phyloP scores from a whole-genome alignment of 129 eudicot genomes.

The Artemisia annua region DNA sequence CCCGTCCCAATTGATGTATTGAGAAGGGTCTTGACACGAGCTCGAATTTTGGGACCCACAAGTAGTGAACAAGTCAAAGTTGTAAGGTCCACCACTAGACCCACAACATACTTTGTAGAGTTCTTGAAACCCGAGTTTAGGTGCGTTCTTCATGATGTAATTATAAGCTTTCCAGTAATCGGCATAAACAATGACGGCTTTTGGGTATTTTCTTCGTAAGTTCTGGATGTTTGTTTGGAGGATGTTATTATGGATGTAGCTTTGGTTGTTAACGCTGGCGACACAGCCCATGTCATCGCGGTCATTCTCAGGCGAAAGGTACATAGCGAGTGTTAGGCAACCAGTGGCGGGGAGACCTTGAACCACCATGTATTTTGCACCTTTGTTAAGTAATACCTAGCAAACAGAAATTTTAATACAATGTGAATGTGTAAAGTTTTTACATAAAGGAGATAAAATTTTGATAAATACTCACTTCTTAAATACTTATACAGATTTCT shows the following conservation, averaged over 20 bases:
- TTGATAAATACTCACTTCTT: too few species aligned
- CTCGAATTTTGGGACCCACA: constrained; percentile 60
- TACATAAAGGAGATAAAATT: too few species aligned
- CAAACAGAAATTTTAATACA: background rate
- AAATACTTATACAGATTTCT: too few species aligned
- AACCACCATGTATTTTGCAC: constrained; percentile 69
- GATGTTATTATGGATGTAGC: constrained; percentile 49
- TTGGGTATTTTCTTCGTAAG: constrained; percentile 49
- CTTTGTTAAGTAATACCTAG: constrained; percentile 61
- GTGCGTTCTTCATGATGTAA: constrained; percentile 37
- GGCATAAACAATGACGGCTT: constrained; percentile 54
- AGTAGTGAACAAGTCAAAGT: constrained; percentile 34
- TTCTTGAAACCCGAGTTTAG: constrained; percentile 61
- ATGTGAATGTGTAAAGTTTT: background rate
- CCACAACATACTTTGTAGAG: constrained; percentile 78
- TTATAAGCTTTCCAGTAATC: constrained; percentile 63
- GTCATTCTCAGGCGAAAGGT: constrained; percentile 37
- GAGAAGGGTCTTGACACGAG: constrained; percentile 57
- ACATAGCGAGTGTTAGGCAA: constrained; percentile 65
- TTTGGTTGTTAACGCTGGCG: constrained; percentile 45
- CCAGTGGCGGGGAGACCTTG: constrained; percentile 85
- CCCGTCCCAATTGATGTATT: constrained; percentile 83
- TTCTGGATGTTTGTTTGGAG: constrained; percentile 46
- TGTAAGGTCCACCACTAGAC: constrained; percentile 49
- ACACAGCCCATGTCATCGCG: constrained; percentile 66